Evolutionary conservation across 163 green algal genomes (phyloP).

Genomic region (Scenedesmus sp.): DNA sequence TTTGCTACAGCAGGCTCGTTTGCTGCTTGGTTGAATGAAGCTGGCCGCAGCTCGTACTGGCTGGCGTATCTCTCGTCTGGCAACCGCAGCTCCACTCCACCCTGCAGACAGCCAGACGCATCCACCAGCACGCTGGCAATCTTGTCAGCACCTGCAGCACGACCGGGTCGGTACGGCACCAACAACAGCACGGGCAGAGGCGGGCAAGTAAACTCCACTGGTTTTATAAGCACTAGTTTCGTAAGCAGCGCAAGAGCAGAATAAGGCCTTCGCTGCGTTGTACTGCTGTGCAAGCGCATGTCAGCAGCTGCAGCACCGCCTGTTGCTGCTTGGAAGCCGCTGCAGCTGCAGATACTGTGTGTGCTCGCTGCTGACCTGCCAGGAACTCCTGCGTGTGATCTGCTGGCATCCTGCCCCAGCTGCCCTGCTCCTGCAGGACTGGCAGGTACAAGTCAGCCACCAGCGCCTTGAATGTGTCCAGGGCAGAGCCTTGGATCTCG

Average conservation of each 20-base stretch:
- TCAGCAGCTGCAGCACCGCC: not conserved
- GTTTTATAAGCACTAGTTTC: not conserved
- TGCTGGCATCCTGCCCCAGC: slow-evolving; percentile 64
- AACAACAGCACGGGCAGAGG: not conserved
- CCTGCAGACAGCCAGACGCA: slow-evolving; percentile 75
- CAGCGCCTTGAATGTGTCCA: slow-evolving; percentile 81
- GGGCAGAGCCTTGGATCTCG: slow-evolving; percentile 56
- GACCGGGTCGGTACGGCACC: no score
- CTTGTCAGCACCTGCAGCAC: slow-evolving; percentile 61
- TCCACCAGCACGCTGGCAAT: slow-evolving; percentile 83
- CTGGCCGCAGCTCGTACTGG: slow-evolving; percentile 76
- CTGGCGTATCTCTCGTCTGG: slow-evolving; percentile 74
- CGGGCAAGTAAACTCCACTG: not conserved
- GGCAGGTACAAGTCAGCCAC: slow-evolving; percentile 86
- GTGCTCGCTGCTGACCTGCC: not conserved
- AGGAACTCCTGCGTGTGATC: slow-evolving; percentile 76
- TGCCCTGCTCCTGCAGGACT: slow-evolving; percentile 70
- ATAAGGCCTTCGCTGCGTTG: not conserved
- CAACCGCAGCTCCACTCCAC: slow-evolving; percentile 80
- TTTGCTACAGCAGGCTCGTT: slow-evolving; percentile 72
- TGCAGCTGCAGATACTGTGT: not conserved
- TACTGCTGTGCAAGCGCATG: not conserved
- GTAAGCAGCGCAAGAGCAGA: not conserved
- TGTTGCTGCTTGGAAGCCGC: not conserved
- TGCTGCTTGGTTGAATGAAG: slow-evolving; percentile 75